Evolutionary conservation across 2,329 filamentous ascomycete species (phyloP), one percentile per base, ranked within the genome.

Genomic region (Cercospora nicotianae): DNA sequence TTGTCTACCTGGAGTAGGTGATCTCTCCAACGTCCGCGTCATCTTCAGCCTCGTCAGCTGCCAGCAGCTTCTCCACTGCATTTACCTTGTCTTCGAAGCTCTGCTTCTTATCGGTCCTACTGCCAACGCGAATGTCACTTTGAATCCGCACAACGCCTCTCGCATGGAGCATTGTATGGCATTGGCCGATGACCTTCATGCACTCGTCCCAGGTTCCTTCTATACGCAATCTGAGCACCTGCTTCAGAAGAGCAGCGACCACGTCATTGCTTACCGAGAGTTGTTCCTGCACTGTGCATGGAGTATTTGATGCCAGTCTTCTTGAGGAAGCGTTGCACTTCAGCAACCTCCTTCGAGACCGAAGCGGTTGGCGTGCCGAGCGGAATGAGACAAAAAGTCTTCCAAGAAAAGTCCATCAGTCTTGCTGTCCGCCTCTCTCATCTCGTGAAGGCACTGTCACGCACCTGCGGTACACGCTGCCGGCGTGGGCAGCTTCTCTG

Each of bases 281-380:
- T 98, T 0, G 94, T 97, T 12, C 94, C 95, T 2, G 93, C 94
- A 28, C 92, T 94, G 81, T 98, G 94, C 92, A 98, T 95, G 58
- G 87, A 89, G 78, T 94, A 94, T 71, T 88, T 89, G 70, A 98
- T 80, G 1, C 93, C 93, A 73, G 91, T 95, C 64, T 87, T 88
- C 80, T 91, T 89, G 75, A 99, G 86, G 39, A 98, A 85, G 66
- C 90, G 88, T 82, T 98, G 94, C 42, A 98, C 93, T 70, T 91
- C 89, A 36, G 94, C 94, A 31, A 99, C 89, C 78, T 98, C 91
- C 64, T 81, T 79, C 6, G 81, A 83, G n/a, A 85, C 83, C 7
- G 81, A 83, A 2, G 83, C 82, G 1, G 81, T 82, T 3, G 82
- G 81, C 10, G 83, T 85, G 67, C 83, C 66, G 59, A 98, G 90